Evolutionary conservation across 768 basidiomycete species (phyloP).

Genomic region (Naganishia antarctica): DNA sequence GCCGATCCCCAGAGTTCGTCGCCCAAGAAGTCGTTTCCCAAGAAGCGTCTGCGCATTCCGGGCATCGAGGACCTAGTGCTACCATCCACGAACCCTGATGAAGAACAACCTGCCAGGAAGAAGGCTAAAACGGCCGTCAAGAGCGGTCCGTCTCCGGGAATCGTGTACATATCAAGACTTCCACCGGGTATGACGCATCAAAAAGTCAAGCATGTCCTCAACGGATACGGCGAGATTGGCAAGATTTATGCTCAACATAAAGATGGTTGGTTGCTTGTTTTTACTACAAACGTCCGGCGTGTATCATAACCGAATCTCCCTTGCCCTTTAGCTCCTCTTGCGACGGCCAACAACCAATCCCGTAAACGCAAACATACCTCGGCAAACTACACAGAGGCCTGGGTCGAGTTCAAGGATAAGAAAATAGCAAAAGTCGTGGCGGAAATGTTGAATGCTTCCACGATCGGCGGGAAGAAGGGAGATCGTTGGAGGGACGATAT

Average conservation of each 20-base stretch:
- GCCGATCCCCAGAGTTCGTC: not conserved
- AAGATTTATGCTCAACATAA: constrained; percentile 80
- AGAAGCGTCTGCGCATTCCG: constrained; percentile 13
- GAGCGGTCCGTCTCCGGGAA: constrained; percentile 55
- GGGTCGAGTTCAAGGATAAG: constrained; percentile 98
- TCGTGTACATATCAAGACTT: constrained; percentile 90
- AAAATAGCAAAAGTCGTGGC: constrained; percentile 81
- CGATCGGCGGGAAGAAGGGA: constrained; percentile 63
- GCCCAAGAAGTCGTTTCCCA: not conserved
- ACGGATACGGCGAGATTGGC: constrained; percentile 79
- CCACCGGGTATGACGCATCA: constrained; percentile 97
- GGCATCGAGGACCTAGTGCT: constrained; percentile 12
- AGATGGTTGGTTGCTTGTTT: constrained; percentile 64
- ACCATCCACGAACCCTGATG: not conserved
- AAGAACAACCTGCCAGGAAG: constrained; percentile 1
- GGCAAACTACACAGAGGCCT: constrained; percentile 87
- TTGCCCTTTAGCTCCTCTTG: constrained; percentile 7
- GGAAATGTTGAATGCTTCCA: constrained; percentile 90
- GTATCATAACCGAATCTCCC: not conserved
- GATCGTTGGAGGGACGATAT: constrained; percentile 83
- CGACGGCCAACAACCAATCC: constrained; percentile 16
- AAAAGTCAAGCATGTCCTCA: constrained; percentile 91
- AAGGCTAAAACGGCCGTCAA: constrained; percentile 32
- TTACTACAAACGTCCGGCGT: not conserved
- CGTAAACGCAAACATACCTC: constrained; percentile 80